phyloP scores from a whole-genome alignment of 2,329 filamentous ascomycete species.

The Alternaria brassicicola region DNA sequence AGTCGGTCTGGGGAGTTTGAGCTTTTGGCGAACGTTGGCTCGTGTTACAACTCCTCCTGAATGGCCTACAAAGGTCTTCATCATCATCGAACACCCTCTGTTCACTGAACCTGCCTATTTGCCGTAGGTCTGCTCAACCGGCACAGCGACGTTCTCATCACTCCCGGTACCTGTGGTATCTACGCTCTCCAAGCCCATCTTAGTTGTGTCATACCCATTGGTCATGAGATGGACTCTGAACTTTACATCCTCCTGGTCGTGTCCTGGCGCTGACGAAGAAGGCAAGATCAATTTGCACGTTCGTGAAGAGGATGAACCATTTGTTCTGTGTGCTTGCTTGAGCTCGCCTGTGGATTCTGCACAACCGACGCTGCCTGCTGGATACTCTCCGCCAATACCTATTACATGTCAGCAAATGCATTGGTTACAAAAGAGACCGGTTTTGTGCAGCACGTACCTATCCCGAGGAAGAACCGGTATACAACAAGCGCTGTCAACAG shows the following conservation, averaged over 20 bases:
- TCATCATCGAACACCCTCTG: background rate
- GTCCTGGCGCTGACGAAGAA: constrained; percentile 81
- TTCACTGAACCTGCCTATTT: background rate
- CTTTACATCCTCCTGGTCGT: constrained; percentile 74
- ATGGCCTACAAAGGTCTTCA: background rate
- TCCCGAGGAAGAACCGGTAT: constrained; percentile 79
- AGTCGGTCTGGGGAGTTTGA: background rate
- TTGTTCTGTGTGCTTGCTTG: constrained; percentile 78
- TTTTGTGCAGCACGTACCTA: constrained; percentile 37
- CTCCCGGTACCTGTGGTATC: constrained; percentile 17
- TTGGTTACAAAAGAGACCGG: background rate
- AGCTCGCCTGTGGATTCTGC: constrained; percentile 86
- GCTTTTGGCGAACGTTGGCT: background rate
- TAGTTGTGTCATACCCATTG: constrained; percentile 76
- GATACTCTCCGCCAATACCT: constrained; percentile 81
- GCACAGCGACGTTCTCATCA: constrained; percentile 15
- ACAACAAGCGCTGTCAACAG: constrained; percentile 80
- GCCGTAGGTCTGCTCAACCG: constrained; percentile 11
- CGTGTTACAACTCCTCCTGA: background rate
- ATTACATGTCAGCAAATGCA: constrained; percentile 1
- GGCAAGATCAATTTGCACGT: constrained; percentile 83
- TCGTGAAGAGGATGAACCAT: constrained; percentile 84
- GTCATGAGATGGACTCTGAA: constrained; percentile 76
- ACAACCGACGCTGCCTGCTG: constrained; percentile 80
- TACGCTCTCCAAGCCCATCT: constrained; percentile 53